Base-by-base conservation (phyloP, 108 stramenopile species). In the Skeletonema marinoi region DNA sequence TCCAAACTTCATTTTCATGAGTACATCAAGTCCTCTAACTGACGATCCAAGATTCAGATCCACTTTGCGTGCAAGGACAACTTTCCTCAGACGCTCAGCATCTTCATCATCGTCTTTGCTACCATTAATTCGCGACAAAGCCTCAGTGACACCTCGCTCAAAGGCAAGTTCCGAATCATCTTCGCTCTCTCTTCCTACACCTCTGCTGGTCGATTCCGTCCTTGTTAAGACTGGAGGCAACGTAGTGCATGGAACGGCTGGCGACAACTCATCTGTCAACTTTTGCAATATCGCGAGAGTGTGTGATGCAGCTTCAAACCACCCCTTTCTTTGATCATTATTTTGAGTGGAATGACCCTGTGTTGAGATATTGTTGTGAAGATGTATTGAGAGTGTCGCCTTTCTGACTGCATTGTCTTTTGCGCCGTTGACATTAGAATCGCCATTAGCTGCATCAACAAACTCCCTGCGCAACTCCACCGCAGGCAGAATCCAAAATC, bases 1-100 rank as follows among this genome's bases (percentile, higher is more conserved):
- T 10, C 84, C 88, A 36, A 87, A 90, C 75, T 90, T 93, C 86
- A 92, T 82, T 63, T 73, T 82, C 65, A 83, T 82, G 46, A 96
- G 71, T 42, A 92, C 69, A 65, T 92, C 88, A n/a, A 96, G 62
- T 6, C 85, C 91, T 71, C 60, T 70, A 19, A 87, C 78, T 8
- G 79, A 75, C 4, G 83, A 38, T 11, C 73, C 87, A 50, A 88
- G 75, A 6, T 73, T 75, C 59, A 92, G 71, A 54, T 89, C 87
- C 39, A 89, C 86, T 60, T 85, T 75, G 65, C 94, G 72, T 36
- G 89, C 91, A 33, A 92, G 71, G 4, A 92, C 94, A 0, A 92
- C 94, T 74, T 92, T 92, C 69, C 88, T 56, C 21, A 92, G 65
- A 32, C 60, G 67, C n/a, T 42, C 19, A n/a, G 38, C 42, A 4